A percentile compares a stretch with the other conserved stretches of the same genome.
Conservation (phyloP, 306 rosid genomes). For the Lathyrus aphaca region DNA sequence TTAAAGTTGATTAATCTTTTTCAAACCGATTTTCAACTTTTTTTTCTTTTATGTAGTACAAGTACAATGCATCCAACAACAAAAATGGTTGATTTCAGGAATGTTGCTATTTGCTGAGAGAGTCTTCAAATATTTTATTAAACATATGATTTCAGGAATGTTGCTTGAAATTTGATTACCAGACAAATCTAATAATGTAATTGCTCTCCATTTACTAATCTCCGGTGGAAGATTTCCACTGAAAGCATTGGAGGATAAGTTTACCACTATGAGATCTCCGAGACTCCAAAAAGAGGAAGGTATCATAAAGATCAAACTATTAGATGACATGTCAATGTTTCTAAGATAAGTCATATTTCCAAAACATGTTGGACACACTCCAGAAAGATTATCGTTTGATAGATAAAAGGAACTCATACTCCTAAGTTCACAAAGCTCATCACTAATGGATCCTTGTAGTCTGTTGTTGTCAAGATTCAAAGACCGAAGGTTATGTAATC, state of each 20-base stretch:
- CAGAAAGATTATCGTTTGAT: conserved; percentile 28
- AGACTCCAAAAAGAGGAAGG: conserved; percentile 43
- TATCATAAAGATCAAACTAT: conserved; percentile 30
- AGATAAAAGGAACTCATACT: conserved; percentile 20
- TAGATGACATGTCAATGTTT: conserved; percentile 19
- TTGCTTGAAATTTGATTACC: conserved; percentile 34
- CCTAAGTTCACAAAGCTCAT: conserved; percentile 37
- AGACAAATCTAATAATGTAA: conserved; percentile 29
- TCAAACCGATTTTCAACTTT: not conserved
- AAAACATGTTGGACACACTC: conserved; percentile 45
- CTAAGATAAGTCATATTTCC: conserved; percentile 40
- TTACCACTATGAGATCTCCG: conserved; percentile 26
- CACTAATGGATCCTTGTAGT: conserved; percentile 37
- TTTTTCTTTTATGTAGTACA: not conserved
- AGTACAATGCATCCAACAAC: not conserved
- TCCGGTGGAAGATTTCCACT: conserved; percentile 34
- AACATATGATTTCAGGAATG: conserved; percentile 34
- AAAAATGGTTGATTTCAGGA: too few species aligned
- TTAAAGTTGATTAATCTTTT: not conserved
- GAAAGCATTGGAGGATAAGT: conserved; percentile 33
- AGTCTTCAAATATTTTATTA: conserved; percentile 16
- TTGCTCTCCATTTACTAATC: conserved; percentile 20
- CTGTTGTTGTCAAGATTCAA: conserved; percentile 20
- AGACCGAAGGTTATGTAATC: conserved; percentile 32
- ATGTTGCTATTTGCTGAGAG: conserved; percentile 37